phyloP scores from a whole-genome alignment of 2,329 filamentous ascomycete genomes.

The Penicillium crustosum region DNA sequence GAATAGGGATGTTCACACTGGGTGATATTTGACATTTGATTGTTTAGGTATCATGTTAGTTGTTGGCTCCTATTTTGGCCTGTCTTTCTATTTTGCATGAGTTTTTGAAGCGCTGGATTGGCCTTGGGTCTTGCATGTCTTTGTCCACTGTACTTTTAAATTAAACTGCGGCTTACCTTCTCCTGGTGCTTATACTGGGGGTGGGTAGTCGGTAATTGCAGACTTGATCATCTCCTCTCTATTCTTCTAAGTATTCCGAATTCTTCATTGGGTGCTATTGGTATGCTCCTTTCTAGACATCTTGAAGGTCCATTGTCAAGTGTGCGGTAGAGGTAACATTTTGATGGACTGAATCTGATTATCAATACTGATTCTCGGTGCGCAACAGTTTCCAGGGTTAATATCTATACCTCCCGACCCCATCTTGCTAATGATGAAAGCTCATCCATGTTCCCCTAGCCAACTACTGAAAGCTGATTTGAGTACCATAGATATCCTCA shows the following conservation, averaged over 20 bases:
- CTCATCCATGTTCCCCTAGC: neutral
- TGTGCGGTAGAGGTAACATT: neutral
- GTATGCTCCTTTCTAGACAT: neutral
- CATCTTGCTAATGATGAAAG: neutral
- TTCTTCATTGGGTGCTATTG: neutral
- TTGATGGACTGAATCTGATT: neutral
- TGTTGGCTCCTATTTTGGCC: neutral
- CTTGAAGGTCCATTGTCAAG: neutral
- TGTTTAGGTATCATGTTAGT: conserved; percentile 4
- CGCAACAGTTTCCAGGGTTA: too few species aligned
- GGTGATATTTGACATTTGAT: conserved; percentile 3
- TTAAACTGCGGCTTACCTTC: conserved; percentile 24
- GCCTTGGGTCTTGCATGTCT: conserved; percentile 34
- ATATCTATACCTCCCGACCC: neutral
- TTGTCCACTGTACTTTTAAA: conserved; percentile 37
- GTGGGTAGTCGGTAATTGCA: conserved; percentile 30
- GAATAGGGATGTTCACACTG: conserved; percentile 1
- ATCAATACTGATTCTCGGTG: neutral
- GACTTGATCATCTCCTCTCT: conserved; percentile 37
- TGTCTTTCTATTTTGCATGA: conserved; percentile 23
- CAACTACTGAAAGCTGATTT: neutral
- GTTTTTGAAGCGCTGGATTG: conserved; percentile 32
- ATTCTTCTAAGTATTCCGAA: neutral
- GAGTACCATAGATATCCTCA: neutral
- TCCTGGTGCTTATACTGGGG: conserved; percentile 13